A percentile compares a stretch with the other conserved stretches of the same genome.
phyloP scores from a whole-genome alignment of 2,329 filamentous ascomycete species.

The Penicillium italicum region DNA sequence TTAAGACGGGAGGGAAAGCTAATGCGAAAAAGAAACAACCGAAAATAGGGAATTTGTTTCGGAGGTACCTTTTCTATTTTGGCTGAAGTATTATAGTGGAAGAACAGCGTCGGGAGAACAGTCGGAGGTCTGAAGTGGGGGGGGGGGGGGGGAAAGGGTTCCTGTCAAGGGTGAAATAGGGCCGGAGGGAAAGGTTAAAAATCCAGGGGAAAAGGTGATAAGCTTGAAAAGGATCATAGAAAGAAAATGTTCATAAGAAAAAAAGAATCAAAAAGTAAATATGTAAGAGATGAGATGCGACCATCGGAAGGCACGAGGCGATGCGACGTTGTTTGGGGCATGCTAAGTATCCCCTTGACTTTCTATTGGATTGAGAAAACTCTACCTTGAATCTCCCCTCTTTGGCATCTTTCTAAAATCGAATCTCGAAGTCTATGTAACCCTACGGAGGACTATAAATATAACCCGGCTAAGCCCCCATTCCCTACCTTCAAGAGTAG shows the following conservation, averaged over 20 bases:
- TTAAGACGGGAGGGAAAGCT: not conserved
- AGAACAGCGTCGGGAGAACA: not conserved
- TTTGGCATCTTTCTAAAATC: not conserved
- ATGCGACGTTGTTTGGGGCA: constrained; percentile 33
- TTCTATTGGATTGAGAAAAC: constrained; percentile 6
- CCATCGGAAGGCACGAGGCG: constrained; percentile 33
- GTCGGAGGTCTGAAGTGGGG: not conserved
- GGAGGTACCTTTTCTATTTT: not conserved
- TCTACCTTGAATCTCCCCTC: not conserved
- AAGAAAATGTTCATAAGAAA: constrained; percentile 4
- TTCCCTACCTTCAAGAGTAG: not conserved
- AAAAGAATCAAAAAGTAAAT: constrained; percentile 4
- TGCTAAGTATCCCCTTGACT: constrained; percentile 10
- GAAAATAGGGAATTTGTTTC: not conserved
- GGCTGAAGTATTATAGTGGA: not conserved
- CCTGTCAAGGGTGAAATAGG: not conserved
- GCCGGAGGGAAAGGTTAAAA: not conserved
- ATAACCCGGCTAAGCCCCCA: constrained; percentile 9
- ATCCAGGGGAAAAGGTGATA: no score
- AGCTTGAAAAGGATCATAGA: not conserved
- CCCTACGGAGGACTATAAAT: constrained; percentile 16
- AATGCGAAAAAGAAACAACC: not conserved
- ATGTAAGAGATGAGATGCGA: constrained; percentile 27
- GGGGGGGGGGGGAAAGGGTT: not conserved
- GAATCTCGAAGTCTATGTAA: constrained; percentile 22